These are phyloP conservation scores for Inonotus hispidus DNA, from an alignment of 1,284 basidiomycete species.

Conservation along the genomic window DNA sequence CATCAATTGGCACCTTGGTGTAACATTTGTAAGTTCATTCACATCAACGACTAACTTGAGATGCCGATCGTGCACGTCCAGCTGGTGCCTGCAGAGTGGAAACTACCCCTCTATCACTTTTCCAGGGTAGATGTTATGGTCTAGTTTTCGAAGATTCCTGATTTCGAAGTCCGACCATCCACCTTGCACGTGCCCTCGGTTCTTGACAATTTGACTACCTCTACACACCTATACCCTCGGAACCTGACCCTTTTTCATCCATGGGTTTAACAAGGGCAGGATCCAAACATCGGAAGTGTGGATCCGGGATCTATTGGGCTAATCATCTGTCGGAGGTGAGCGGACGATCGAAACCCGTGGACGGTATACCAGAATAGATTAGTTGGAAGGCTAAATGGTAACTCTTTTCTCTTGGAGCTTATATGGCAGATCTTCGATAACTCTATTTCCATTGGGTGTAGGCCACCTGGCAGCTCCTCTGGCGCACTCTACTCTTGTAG, in stretches of 20 bases:
- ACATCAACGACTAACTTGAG: too few species aligned
- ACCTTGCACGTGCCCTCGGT: not conserved
- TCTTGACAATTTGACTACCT: not conserved
- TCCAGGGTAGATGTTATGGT: too few species aligned
- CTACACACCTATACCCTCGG: not conserved
- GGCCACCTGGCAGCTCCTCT: not conserved
- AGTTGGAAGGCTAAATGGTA: slow-evolving; percentile 19
- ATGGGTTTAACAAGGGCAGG: not conserved
- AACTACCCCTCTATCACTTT: not conserved
- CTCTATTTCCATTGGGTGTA: not conserved
- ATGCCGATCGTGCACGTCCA: not conserved
- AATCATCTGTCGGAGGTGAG: not conserved
- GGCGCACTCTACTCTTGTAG: not conserved
- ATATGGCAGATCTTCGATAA: slow-evolving; percentile 13
- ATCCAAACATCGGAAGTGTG: not conserved
- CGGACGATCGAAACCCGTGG: slow-evolving; percentile 4
- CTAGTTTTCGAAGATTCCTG: not conserved
- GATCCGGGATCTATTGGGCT: slow-evolving; percentile 5
- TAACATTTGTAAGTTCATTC: too few species aligned
- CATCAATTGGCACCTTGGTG: too few species aligned
- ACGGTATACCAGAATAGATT: slow-evolving; percentile 6
- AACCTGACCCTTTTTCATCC: not conserved
- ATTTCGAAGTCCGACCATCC: not conserved
- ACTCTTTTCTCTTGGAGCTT: slow-evolving; percentile 18
- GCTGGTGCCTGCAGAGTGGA: not conserved